phyloP scores from a whole-genome alignment of 306 rosid species.

The Rosa chinensis region DNA sequence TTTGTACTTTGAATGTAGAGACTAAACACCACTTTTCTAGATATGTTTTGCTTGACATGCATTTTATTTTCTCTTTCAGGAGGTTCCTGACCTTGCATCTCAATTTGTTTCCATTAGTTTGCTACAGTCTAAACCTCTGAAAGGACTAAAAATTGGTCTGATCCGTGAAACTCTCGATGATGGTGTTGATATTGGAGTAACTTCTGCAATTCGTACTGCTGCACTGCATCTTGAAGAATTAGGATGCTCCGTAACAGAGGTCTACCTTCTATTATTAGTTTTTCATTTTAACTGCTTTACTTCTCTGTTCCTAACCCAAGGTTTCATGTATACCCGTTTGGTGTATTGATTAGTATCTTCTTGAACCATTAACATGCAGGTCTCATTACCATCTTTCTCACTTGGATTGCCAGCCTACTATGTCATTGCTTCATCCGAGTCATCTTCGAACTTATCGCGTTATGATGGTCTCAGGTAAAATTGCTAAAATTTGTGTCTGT shows the following conservation, averaged over 20 bases:
- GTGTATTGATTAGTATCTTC: constrained; percentile 17
- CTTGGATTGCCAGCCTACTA: constrained; percentile 99
- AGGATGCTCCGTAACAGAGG: constrained; percentile 88
- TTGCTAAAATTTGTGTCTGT: constrained; percentile 4
- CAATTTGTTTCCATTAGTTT: constrained; percentile 44
- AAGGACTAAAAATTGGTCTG: constrained; percentile 82
- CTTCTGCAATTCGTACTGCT: constrained; percentile 71
- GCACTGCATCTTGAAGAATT: constrained; percentile 87
- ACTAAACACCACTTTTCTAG: neutral
- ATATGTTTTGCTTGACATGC: neutral
- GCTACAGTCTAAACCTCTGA: constrained; percentile 79
- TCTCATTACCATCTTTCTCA: constrained; percentile 89
- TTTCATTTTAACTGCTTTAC: constrained; percentile 20
- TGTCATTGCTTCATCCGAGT: constrained; percentile 85
- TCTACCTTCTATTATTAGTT: constrained; percentile 23
- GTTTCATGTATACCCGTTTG: neutral
- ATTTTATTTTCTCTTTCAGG: constrained; percentile 51
- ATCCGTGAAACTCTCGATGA: constrained; percentile 81
- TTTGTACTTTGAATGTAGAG: neutral
- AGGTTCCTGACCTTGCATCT: constrained; percentile 61
- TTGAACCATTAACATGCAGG: constrained; percentile 46
- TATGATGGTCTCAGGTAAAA: constrained; percentile 88
- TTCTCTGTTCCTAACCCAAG: neutral
- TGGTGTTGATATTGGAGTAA: constrained; percentile 80
- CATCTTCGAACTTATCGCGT: constrained; percentile 96